Conservation (phyloP, 108 stramenopile genomes). For the Craspedostauros australis region DNA sequence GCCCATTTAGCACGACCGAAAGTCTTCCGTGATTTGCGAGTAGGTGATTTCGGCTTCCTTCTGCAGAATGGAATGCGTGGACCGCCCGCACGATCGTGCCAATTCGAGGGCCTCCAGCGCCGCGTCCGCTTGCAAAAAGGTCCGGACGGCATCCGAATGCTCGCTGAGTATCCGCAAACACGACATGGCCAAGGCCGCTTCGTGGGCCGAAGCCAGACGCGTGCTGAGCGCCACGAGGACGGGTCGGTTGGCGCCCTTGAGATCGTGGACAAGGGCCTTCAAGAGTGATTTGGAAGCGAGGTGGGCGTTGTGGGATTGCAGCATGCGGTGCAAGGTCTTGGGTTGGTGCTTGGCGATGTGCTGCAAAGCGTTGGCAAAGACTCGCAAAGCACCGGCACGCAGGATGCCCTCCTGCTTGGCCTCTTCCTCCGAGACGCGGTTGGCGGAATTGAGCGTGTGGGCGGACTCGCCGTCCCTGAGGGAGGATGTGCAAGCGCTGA, state of each 20-base stretch:
- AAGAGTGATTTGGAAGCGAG: constrained; percentile 13
- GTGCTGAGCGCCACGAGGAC: constrained; percentile 25
- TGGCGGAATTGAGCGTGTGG: constrained; percentile 1
- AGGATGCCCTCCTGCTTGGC: constrained; percentile 26
- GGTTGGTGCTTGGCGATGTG: constrained; percentile 12
- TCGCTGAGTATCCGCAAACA: constrained; percentile 28
- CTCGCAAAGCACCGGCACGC: constrained; percentile 29
- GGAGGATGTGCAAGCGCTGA: neutral
- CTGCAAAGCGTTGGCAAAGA: constrained; percentile 32
- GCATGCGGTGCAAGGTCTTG: constrained; percentile 4
- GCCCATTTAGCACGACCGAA: constrained; percentile 25
- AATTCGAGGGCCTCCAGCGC: constrained; percentile 27
- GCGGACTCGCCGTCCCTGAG: neutral
- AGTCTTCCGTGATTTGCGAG: constrained; percentile 23
- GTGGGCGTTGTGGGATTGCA: neutral
- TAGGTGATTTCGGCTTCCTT: constrained; percentile 27
- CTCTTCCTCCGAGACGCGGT: constrained; percentile 4
- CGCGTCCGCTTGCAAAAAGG: constrained; percentile 11
- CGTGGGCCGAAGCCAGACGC: constrained; percentile 34
- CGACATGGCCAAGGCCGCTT: constrained; percentile 33
- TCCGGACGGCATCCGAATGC: neutral
- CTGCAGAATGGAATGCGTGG: constrained; percentile 21
- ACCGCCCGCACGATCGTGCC: constrained; percentile 17
- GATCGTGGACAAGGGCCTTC: constrained; percentile 23
- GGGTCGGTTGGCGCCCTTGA: constrained; percentile 31